Percentiles rank a stretch among this genome's conserved stretches.
Conservation (phyloP, 1,139 yeast genomes). For the Spathaspora sp. region DNA sequence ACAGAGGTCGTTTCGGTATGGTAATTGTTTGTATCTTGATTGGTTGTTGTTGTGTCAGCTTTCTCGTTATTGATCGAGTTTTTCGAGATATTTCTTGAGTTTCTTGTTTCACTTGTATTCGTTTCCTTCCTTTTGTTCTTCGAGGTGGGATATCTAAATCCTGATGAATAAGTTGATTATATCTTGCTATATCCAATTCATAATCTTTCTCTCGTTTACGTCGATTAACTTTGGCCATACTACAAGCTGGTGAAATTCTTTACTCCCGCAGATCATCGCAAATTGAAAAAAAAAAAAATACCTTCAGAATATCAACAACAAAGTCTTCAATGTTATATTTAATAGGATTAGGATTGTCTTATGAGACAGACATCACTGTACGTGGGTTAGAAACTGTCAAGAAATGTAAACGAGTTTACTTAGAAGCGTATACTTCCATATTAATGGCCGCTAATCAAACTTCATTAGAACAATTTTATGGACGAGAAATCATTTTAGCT, state of each 20-base stretch:
- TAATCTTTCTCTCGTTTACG: conserved; percentile 1
- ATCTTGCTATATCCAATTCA: conserved; percentile 22
- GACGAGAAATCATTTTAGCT: conserved; percentile 80
- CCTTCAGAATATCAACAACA: background rate
- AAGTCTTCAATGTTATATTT: conserved; percentile 65
- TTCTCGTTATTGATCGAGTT: conserved; percentile 1
- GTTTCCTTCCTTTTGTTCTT: conserved; percentile 9
- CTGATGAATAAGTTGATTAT: conserved; percentile 18
- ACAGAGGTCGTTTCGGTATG: background rate
- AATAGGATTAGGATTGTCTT: conserved; percentile 88
- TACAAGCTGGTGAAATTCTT: no score
- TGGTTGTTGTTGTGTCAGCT: background rate
- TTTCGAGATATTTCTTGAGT: background rate
- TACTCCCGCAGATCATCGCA: conserved; percentile 4
- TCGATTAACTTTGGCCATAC: background rate
- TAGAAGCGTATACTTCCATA: conserved; percentile 94
- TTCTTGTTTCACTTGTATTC: background rate
- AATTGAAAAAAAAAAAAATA: conserved; percentile 2
- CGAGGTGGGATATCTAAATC: conserved; percentile 29
- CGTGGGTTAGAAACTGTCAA: conserved; percentile 86
- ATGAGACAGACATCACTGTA: conserved; percentile 88
- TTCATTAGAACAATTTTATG: conserved; percentile 74
- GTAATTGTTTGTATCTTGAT: background rate
- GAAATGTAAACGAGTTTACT: conserved; percentile 81
- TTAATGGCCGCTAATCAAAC: conserved; percentile 86